Evolutionary conservation across 257 asterid species (phyloP).

Genomic region (Solanum lignicaule): DNA sequence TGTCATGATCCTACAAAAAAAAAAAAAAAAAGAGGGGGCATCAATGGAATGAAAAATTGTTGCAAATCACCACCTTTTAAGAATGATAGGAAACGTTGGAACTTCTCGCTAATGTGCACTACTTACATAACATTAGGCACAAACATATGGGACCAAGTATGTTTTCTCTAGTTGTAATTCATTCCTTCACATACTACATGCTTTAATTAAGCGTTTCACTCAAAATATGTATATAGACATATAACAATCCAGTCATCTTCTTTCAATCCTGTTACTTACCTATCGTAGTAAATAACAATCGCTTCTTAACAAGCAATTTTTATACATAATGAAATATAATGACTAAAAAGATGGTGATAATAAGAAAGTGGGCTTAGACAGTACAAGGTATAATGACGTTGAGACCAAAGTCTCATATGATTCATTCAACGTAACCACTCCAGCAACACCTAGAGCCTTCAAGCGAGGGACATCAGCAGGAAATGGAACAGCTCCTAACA

Average conservation of each 20-base stretch:
- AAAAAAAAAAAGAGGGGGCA: neutral
- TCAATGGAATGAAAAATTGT: neutral
- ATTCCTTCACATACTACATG: neutral
- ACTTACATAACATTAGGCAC: neutral
- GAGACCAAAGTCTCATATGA: conserved; percentile 85
- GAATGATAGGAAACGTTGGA: neutral
- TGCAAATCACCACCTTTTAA: neutral
- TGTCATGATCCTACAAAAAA: conserved; percentile 42
- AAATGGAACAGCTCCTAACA: conserved; percentile 97
- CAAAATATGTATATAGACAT: neutral
- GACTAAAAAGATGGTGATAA: neutral
- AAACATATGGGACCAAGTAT: neutral
- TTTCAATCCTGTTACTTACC: neutral
- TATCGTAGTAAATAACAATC: neutral
- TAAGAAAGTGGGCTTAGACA: neutral
- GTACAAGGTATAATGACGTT: conserved; percentile 62
- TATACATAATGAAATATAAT: neutral
- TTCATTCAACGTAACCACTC: conserved; percentile 87
- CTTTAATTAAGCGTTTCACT: neutral
- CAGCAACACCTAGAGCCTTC: conserved; percentile 76
- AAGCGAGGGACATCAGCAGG: conserved; percentile 81
- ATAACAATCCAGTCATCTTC: neutral
- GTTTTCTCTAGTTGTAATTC: neutral
- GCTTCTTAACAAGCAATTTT: neutral
- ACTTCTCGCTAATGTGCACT: neutral